Evolutionary conservation across 768 basidiomycete genomes (phyloP), one percentile per base, ranked within the genome.

Genomic region (Rhizopogon vinicolor): DNA sequence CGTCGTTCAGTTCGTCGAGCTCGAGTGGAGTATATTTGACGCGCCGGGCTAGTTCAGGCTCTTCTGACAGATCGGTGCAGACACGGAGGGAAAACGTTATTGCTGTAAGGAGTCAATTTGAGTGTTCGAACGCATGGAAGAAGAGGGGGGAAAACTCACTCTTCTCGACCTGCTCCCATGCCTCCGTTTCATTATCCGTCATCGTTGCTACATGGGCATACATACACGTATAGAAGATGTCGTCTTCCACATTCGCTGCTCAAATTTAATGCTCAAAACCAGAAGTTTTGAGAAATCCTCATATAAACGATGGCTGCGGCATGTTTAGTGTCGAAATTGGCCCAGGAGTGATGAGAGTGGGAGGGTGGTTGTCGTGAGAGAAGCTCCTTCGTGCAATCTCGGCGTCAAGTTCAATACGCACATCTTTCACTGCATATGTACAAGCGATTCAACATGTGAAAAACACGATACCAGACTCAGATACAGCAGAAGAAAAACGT

Each of bases 201-300:
- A 66, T 66, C 71, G 60, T 66, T 55, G 65, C 64, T 49, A 67
- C 69, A 63, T 77, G 77, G 2, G 86, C 85, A 65, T 85, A 91
- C 31, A 90, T 69, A 66, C 91, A 95, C 6, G 73, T 79, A 58
- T 86, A 78, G 13, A 74, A 68, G 72, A 83, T 78, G 54, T 91
- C 83, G 16, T 90, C 86, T 7, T 52, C 29, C n/a, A 39, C 19
- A 10, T 78, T 61, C 51, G 71, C 68, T 28, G 68, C 69, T 75
- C 76, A 51, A 76, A 68, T 63, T 84, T 86, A 66, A 91, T 61
- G 51, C 75, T 80, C 3, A 81, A 75, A 22, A 95, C 78, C 40
- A 91, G 75, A 22, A 95, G 72, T 62, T 93, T 91, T 1, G 91
- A 92, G 59, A 92, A 69, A 63, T 94, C 91, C 68, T 94, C 91